phyloP scores from a whole-genome alignment of 179 eudicot genomes.

The Amaranthus tricolor region DNA sequence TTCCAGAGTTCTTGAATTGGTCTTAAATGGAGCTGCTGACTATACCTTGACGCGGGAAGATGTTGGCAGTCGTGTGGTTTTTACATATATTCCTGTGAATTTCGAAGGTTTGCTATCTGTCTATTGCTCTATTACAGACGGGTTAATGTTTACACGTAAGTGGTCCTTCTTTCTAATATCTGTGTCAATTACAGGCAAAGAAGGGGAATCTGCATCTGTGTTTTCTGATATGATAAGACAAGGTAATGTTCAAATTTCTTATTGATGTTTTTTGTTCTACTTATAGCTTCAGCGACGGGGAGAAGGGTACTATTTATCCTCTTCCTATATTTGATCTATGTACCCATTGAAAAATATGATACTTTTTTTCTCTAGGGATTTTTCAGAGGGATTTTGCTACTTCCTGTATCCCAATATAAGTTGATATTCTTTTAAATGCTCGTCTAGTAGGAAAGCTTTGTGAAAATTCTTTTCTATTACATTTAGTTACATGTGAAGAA shows the following conservation, averaged over 20 bases:
- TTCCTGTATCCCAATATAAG: too few species aligned
- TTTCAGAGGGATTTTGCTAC: too few species aligned
- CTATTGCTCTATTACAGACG: conserved; percentile 7
- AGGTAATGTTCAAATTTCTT: conserved; percentile 43
- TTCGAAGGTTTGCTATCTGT: conserved; percentile 66
- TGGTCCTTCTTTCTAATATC: conserved; percentile 10
- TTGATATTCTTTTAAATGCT: too few species aligned
- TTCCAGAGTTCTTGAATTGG: conserved; percentile 59
- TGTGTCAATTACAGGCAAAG: conserved; percentile 65
- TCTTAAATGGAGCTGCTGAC: conserved; percentile 73
- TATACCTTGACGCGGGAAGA: conserved; percentile 74
- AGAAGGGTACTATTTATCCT: not conserved
- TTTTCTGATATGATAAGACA: conserved; percentile 65
- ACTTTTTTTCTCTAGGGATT: too few species aligned
- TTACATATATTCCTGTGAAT: conserved; percentile 78
- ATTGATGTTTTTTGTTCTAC: not conserved
- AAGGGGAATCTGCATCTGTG: conserved; percentile 66
- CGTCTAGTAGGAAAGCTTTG: too few species aligned
- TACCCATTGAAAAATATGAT: not conserved
- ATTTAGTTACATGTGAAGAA: too few species aligned
- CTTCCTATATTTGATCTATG: not conserved
- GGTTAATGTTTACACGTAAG: conserved; percentile 7
- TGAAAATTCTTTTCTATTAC: too few species aligned
- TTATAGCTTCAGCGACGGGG: not conserved
- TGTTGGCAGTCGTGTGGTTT: conserved; percentile 67